Percentiles rank a stretch among this genome's conserved stretches.
Conservation (phyloP, 331 rosid species). For the Quercus phellos region DNA sequence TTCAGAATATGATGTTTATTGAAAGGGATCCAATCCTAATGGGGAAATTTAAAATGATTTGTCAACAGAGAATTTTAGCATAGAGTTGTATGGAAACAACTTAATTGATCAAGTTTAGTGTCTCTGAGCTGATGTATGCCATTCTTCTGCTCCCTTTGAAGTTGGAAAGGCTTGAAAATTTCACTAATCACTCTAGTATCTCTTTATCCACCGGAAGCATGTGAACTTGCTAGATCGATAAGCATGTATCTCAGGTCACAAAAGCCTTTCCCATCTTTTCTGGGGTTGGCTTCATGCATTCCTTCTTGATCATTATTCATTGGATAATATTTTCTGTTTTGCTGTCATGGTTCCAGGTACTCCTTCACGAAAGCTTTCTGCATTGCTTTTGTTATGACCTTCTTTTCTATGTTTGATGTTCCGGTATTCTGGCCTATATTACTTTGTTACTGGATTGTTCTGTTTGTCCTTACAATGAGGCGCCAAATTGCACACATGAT, state of each 20-base stretch:
- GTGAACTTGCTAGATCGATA: background rate
- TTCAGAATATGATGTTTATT: background rate
- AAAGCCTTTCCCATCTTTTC: background rate
- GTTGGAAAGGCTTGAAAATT: background rate
- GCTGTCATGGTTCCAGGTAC: constrained; percentile 50
- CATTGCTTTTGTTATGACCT: constrained; percentile 84
- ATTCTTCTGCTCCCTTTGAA: background rate
- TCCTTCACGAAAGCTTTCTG: constrained; percentile 88
- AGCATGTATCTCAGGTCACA: background rate
- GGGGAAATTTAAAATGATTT: background rate
- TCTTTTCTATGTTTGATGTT: constrained; percentile 84
- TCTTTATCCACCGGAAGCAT: background rate
- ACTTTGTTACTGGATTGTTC: constrained; percentile 87
- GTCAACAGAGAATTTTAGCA: background rate
- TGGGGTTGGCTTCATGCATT: background rate
- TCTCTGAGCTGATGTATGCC: background rate
- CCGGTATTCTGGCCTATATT: constrained; percentile 96
- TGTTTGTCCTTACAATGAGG: constrained; percentile 88
- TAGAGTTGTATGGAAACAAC: background rate
- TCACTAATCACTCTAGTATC: background rate
- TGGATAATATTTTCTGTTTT: constrained; percentile 10
- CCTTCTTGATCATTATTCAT: background rate
- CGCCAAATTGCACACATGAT: constrained; percentile 95
- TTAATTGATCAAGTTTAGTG: background rate
- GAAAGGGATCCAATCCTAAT: background rate